phyloP scores from a whole-genome alignment of 2,329 filamentous ascomycete genomes.

The Cladosporium sp. region DNA sequence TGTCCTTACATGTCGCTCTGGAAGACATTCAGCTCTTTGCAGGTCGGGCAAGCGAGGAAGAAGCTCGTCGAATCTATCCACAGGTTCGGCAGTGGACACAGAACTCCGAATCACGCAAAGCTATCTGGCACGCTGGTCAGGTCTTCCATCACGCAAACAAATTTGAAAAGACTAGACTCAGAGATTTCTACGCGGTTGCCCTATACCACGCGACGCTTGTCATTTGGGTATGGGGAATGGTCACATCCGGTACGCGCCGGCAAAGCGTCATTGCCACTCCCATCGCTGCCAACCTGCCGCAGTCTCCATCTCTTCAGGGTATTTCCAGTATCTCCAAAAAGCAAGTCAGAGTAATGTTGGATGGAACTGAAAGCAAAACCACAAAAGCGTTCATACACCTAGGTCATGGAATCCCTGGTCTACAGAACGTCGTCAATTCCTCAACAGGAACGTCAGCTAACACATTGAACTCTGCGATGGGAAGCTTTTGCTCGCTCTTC shows the following conservation, averaged over 20 bases:
- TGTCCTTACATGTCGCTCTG: constrained; percentile 59
- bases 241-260: constrained; percentile 40
- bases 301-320: background rate
- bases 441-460: constrained; percentile 18
- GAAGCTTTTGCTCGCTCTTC: constrained; percentile 38
- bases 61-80: constrained; percentile 55
- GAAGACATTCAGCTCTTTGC: constrained; percentile 62
- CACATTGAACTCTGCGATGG: background rate
- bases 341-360: constrained; percentile 35
- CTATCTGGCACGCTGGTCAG: constrained; percentile 64
- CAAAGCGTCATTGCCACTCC: constrained; percentile 20
- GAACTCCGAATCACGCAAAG: constrained; percentile 50
- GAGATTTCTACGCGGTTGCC: constrained; percentile 63
- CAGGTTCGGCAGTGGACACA: constrained; percentile 54
- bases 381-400: constrained; percentile 56
- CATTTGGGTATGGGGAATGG: constrained; percentile 60
- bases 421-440: constrained; percentile 40
- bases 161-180: constrained; percentile 29
- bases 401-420: constrained; percentile 51
- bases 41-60: constrained; percentile 60
- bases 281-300: background rate
- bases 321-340: background rate
- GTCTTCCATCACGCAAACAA: constrained; percentile 52
- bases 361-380: constrained; percentile 49
- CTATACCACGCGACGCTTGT: constrained; percentile 63